A percentile compares a stretch with the other conserved stretches of the same genome.
These are phyloP conservation scores for Dryas integrifolia DNA, from an alignment of 331 rosid genomes.

Conservation along the genomic window DNA sequence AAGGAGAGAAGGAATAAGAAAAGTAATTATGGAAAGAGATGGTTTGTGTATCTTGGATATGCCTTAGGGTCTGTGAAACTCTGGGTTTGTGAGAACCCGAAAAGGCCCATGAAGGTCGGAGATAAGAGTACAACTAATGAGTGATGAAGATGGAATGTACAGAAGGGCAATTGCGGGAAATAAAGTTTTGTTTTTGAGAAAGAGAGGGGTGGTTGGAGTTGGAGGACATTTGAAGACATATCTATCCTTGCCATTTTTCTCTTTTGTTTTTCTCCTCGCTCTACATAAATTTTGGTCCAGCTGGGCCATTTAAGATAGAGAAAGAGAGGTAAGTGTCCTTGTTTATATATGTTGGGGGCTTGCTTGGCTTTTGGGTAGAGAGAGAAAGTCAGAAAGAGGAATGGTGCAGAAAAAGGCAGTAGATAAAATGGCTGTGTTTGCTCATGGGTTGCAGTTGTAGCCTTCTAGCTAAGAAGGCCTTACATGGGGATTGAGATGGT, in stretches of 20 bases:
- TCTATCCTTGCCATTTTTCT: slow-evolving; percentile 20
- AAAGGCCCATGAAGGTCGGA: slow-evolving; percentile 42
- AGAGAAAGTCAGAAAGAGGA: slow-evolving; percentile 11
- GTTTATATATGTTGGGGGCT: no score
- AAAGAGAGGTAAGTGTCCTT: no score
- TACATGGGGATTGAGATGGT: neutral
- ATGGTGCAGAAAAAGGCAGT: slow-evolving; percentile 16
- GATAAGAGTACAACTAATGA: slow-evolving; percentile 17
- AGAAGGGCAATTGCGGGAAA: slow-evolving; percentile 45
- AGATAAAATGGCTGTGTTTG: slow-evolving; percentile 23
- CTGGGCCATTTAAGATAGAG: slow-evolving; percentile 20
- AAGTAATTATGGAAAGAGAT: slow-evolving; percentile 1
- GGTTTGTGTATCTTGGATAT: slow-evolving; percentile 4
- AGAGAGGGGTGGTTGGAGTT: slow-evolving; percentile 23
- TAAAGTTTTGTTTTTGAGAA: neutral
- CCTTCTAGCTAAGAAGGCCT: neutral
- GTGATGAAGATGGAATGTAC: slow-evolving; percentile 35
- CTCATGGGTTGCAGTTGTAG: neutral
- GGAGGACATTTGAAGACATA: slow-evolving; percentile 36
- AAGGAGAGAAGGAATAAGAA: neutral
- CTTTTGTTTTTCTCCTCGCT: slow-evolving; percentile 16
- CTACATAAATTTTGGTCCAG: slow-evolving; percentile 28
- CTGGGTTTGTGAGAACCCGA: slow-evolving; percentile 29
- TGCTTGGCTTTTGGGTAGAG: neutral
- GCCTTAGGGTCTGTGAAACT: neutral